These are phyloP conservation scores for Curvularia lunata DNA, from an alignment of 2,329 filamentous ascomycete species.

Conservation along the genomic window DNA sequence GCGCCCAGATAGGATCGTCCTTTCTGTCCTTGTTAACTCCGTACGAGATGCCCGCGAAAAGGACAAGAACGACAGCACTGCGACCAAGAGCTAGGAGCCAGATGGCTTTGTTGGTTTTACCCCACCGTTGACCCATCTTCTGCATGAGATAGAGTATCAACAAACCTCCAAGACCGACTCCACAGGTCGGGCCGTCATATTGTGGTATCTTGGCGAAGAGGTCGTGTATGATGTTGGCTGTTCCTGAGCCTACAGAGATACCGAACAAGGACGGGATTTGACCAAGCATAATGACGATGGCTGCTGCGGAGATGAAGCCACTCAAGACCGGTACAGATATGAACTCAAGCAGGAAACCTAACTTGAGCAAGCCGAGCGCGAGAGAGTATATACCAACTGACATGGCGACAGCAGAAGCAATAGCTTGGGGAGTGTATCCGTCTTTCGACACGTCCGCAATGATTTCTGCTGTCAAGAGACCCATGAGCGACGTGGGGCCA, in stretches of 20 bases:
- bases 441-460: slow-evolving; percentile 60
- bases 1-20: slow-evolving; percentile 61
- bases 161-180: slow-evolving; percentile 65
- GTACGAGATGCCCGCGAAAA: slow-evolving; percentile 69
- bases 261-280: slow-evolving; percentile 68
- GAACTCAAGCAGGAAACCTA: slow-evolving; percentile 70
- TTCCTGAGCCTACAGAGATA: slow-evolving; percentile 57
- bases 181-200: slow-evolving; percentile 64
- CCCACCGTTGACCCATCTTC: slow-evolving; percentile 65
- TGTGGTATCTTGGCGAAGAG: slow-evolving; percentile 63
- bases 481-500: slow-evolving; percentile 69
- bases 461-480: slow-evolving; percentile 67
- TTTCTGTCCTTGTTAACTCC: slow-evolving; percentile 61
- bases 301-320: slow-evolving; percentile 71
- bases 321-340: slow-evolving; percentile 69
- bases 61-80: slow-evolving; percentile 65
- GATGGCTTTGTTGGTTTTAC: slow-evolving; percentile 62
- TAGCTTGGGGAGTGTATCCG: slow-evolving; percentile 59
- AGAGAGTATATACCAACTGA: slow-evolving; percentile 68
- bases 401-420: slow-evolving; percentile 67
- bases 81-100: slow-evolving; percentile 66
- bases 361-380: slow-evolving; percentile 65
- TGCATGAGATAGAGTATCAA: slow-evolving; percentile 64
- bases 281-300: slow-evolving; percentile 69
- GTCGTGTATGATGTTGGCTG: slow-evolving; percentile 65